Evolutionary conservation across 805 yeast genomes (phyloP), one percentile per base, ranked within the genome.

Genomic region (Nakazawaea holstii): DNA sequence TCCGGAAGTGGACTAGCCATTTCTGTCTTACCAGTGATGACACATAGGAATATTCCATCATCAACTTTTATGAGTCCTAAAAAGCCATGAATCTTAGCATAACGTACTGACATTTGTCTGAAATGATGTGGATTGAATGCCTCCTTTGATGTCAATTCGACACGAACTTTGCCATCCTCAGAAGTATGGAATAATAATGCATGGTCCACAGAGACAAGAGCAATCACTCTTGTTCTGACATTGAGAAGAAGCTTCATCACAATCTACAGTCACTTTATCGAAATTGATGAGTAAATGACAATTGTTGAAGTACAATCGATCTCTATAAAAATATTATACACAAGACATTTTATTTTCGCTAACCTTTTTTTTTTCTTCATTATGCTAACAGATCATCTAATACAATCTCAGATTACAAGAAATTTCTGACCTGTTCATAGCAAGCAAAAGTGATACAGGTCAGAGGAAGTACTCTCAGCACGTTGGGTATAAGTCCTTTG

Each of bases 391-490:
- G 24, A 20, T 20, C 24, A 20, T 20, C 24, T 20, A 20, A 20
- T 20, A 20, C 24, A 20, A 20, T 20, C 24, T 37, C 28, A 37
- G 4, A 26, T 15, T 39, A 45, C 3, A 45, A 27, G 61, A 54
- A 38, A 39, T 58, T 59, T 44, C 67, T 74, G 52, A 78, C 68
- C 35, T 75, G 70, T 60, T 94, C 99, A 58, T 94, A 94, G 5
- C 86, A 86, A 5, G 85, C 71, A 60, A 94, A 89, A 0, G 98
- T 94, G 10, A 91, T 77, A 59, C 96, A 87, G 4, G 97, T 91
- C 1, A 97, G 90, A 0, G 99, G 99, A 4, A 94, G 73, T 0
- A 92, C 96, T 41, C 98, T 70, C 1, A 87, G 49, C 14, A 92
- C 59, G 53, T 90, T 91, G 1, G 96, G 84, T 1, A 79, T 66